These are phyloP conservation scores for Calonectria pseudoreteaudii DNA, from an alignment of 2,329 filamentous ascomycete species.

Conservation along the genomic window DNA sequence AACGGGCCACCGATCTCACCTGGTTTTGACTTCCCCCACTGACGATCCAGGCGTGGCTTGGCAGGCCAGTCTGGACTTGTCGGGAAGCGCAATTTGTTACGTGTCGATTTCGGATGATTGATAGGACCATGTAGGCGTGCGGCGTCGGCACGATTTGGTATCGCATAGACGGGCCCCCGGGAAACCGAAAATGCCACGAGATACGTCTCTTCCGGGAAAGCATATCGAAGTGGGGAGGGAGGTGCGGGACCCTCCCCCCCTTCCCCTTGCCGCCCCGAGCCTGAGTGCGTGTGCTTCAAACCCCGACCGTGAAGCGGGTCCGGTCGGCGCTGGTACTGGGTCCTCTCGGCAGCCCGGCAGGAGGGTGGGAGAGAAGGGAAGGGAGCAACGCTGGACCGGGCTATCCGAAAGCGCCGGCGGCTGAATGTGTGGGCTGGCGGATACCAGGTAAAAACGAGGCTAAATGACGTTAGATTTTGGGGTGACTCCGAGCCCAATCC, in stretches of 20 bases:
- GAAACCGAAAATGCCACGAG: not conserved
- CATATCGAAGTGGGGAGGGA: not conserved
- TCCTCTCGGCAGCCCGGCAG: not conserved
- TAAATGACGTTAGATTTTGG: not conserved
- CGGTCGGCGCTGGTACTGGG: not conserved
- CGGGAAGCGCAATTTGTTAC: not conserved
- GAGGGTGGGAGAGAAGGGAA: not conserved
- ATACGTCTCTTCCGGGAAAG: not conserved
- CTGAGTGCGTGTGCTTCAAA: not conserved
- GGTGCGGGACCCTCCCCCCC: not conserved
- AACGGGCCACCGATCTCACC: not conserved
- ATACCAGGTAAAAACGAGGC: not conserved
- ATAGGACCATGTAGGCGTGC: not conserved
- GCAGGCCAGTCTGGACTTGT: not conserved
- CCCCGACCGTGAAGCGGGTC: not conserved
- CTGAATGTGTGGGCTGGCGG: not conserved
- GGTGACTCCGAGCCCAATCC: not conserved
- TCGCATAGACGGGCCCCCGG: not conserved
- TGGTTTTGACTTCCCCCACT: not conserved
- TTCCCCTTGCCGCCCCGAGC: constrained; percentile 1
- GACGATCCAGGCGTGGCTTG: not conserved
- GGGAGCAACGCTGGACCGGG: not conserved
- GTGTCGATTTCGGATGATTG: not conserved
- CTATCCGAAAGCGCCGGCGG: not conserved
- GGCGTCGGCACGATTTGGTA: not conserved